Evolutionary conservation across 2,329 filamentous ascomycete genomes (phyloP).

Genomic region (Colletotrichum musicola): DNA sequence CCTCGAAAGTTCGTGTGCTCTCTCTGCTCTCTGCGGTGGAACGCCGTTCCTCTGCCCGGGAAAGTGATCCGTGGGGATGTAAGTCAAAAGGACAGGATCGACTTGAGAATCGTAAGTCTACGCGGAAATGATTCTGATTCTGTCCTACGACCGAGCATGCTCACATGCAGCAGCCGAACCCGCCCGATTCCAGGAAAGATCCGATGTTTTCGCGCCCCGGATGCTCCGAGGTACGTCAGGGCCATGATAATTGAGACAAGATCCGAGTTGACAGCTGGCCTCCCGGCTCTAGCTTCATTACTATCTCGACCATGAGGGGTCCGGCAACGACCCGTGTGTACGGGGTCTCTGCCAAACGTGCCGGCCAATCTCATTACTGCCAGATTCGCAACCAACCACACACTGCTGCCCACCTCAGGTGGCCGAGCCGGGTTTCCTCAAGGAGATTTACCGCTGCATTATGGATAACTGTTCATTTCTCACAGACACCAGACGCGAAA

Average conservation of each 20-base stretch:
- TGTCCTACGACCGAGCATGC: background rate
- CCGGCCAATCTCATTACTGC: conserved; percentile 27
- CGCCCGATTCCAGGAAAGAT: conserved; percentile 22
- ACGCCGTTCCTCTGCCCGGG: conserved; percentile 30
- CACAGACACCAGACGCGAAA: conserved; percentile 34
- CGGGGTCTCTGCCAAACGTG: conserved; percentile 35
- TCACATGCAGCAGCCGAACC: conserved; percentile 28
- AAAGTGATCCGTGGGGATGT: conserved; percentile 35
- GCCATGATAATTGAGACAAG: background rate
- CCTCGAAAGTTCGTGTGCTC: conserved; percentile 34
- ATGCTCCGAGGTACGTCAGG: conserved; percentile 33
- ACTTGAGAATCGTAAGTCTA: conserved; percentile 28
- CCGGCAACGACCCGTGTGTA: conserved; percentile 35
- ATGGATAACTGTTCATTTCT: conserved; percentile 38
- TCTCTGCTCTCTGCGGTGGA: conserved; percentile 36
- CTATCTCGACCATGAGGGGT: conserved; percentile 37
- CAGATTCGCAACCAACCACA: conserved; percentile 32
- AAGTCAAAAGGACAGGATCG: conserved; percentile 34
- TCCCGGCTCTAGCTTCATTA: conserved; percentile 29
- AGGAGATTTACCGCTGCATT: conserved; percentile 37
- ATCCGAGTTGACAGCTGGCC: conserved; percentile 12
- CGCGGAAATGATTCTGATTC: background rate
- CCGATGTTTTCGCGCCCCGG: conserved; percentile 32
- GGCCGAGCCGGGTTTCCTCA: conserved; percentile 31
- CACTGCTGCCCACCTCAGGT: conserved; percentile 37